Percentiles rank a stretch among this genome's conserved stretches.
These are phyloP conservation scores for Paramecium octaurelia DNA, from an alignment of 73 alveolate species.

Conservation along the genomic window DNA sequence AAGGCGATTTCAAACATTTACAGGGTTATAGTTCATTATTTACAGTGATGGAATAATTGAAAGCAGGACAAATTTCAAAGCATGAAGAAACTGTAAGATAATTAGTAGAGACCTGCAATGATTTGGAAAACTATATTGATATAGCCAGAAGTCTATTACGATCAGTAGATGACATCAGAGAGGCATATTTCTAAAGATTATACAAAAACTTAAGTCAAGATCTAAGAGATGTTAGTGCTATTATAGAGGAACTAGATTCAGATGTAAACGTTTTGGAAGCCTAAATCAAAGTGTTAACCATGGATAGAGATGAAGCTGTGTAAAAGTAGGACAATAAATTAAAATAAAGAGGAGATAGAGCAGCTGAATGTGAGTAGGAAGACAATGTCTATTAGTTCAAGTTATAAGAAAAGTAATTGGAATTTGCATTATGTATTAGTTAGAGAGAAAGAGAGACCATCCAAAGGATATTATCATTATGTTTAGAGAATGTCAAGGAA, in stretches of 20 bases:
- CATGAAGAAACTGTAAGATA: not conserved
- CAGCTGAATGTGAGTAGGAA: slow-evolving; percentile 29
- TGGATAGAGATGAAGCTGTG: slow-evolving; percentile 25
- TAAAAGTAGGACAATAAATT: not conserved
- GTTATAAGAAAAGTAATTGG: slow-evolving; percentile 15
- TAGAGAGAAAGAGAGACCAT: slow-evolving; percentile 40
- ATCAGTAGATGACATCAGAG: slow-evolving; percentile 40
- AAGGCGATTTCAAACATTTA: not conserved
- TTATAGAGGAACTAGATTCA: slow-evolving; percentile 16
- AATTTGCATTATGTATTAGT: not conserved
- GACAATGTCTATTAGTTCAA: not conserved
- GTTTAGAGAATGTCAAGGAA: slow-evolving; percentile 41
- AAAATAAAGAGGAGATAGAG: slow-evolving; percentile 12
- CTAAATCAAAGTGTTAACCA: not conserved
- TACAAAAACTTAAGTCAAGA: not conserved
- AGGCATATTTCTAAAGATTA: not conserved
- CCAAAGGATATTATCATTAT: not conserved
- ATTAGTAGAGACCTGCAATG: not conserved
- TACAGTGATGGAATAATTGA: slow-evolving; percentile 19
- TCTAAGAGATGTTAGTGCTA: slow-evolving; percentile 30
- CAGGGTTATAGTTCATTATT: slow-evolving; percentile 38
- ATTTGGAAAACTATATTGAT: slow-evolving; percentile 38
- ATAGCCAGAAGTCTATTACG: slow-evolving; percentile 6
- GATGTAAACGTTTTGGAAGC: not conserved
- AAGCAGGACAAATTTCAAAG: not conserved